Evolutionary conservation across 106 monocot species (phyloP), one percentile per base, ranked within the genome.

Genomic region (Gastrodia elata): DNA sequence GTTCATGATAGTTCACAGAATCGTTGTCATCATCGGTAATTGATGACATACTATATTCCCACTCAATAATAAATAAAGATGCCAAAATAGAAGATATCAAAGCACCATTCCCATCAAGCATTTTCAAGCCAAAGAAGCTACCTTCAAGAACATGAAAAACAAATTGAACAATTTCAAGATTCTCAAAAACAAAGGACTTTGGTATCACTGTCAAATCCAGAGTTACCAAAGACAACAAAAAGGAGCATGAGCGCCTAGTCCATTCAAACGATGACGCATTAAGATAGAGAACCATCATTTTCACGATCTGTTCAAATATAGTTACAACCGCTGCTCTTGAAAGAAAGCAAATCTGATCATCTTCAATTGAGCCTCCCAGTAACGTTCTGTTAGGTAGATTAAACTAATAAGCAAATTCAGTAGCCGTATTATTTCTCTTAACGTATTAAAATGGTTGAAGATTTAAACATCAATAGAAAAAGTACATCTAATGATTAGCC

Each of bases 121-220:
- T 71, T 61, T 41, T 73, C 49, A 90, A 80, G 76, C 77, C 76
- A 81, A 77, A 89, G 30, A 88, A 76, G 76, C 84, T 84, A 40
- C 90, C 84, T 73, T 83, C 76, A 70, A 97, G 85, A 81, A 97
- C 83, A 40, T 92, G 80, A 77, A 90, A 78, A 76, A 90, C 75
- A 83, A 83, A 88, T 70, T 36, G 81, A 81, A 82, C 84, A 69
- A 77, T 81, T 72, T 88, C 77, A 77, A 78, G 35, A 35, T n/a
- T 77, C 26, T 59, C 33, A 26, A 16, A 4, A 10, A 61, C 70
- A 70, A 83, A 71, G 8, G 76, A 52, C 24, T 86, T 78, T 10
- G 33, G 52, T 30, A 58, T 65, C 55, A 80, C 76, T 36, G 46
- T 46, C 6, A 73, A 76, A 57, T 78, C 70, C 73, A 73, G 34